Percentiles rank a stretch among this genome's conserved stretches.
phyloP scores from a whole-genome alignment of 2,329 filamentous ascomycete genomes.

The Fusarium pininemorale region DNA sequence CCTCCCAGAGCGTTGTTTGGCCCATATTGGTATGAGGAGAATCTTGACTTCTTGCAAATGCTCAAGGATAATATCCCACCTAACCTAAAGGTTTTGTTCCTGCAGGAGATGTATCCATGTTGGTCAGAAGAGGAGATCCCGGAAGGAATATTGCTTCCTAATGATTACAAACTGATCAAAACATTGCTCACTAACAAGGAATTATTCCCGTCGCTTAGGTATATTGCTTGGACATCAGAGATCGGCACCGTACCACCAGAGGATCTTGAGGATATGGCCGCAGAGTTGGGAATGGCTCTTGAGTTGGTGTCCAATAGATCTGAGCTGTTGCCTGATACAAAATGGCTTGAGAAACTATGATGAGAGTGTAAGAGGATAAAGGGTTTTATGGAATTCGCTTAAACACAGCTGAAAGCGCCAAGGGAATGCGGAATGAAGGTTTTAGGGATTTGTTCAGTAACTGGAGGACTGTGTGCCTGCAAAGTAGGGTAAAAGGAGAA shows the following conservation, averaged over 20 bases:
- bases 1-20: background rate
- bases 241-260: background rate
- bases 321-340: background rate
- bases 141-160: background rate
- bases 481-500: background rate
- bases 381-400: too few relatives aligned
- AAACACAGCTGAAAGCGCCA: too few relatives aligned
- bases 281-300: background rate
- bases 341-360: background rate
- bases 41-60: background rate
- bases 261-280: background rate
- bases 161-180: background rate
- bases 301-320: rapidly evolving
- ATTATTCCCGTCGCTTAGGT: background rate
- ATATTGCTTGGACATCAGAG: background rate
- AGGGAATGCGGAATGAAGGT: background rate
- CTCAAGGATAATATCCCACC: background rate
- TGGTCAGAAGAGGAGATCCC: background rate
- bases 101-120: background rate
- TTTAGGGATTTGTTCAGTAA: background rate
- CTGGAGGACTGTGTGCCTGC: background rate
- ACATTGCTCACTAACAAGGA: background rate
- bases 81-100: background rate
- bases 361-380: background rate
- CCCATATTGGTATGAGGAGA: rapidly evolving